Conservation (phyloP, 2,329 filamentous ascomycete species). For the Stagonosporopsis rhizophila region DNA sequence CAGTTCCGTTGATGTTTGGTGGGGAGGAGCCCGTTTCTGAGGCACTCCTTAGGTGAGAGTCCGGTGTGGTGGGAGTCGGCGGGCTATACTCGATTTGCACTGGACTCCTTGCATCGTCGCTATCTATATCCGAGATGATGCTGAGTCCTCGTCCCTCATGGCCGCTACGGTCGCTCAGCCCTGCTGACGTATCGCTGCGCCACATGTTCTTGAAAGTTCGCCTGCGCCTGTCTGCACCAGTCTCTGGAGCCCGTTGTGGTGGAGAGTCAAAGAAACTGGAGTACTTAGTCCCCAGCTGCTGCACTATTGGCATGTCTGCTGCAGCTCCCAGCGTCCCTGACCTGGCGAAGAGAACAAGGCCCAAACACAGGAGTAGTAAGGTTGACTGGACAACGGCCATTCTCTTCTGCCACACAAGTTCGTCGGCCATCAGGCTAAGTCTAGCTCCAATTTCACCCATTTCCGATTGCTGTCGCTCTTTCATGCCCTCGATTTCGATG, state of each 20-base stretch:
- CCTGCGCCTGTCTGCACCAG: constrained; percentile 34
- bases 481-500: constrained; percentile 86
- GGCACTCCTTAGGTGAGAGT: neutral
- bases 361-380: constrained; percentile 83
- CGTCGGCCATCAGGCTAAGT: constrained; percentile 89
- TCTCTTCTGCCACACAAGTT: constrained; percentile 82
- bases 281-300: constrained; percentile 51
- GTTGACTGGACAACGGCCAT: constrained; percentile 93
- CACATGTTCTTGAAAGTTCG: constrained; percentile 45
- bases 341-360: constrained; percentile 78
- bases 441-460: constrained; percentile 81
- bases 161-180: constrained; percentile 43
- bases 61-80: constrained; percentile 42
- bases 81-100: constrained; percentile 41
- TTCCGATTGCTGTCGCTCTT: constrained; percentile 82
- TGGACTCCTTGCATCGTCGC: constrained; percentile 44
- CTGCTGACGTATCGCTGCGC: constrained; percentile 43
- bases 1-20: constrained; percentile 23
- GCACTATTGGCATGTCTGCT: constrained; percentile 54
- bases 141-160: constrained; percentile 28
- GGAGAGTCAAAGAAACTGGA: constrained; percentile 47
- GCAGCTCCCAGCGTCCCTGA: constrained; percentile 46
- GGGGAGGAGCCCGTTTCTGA: constrained; percentile 20
- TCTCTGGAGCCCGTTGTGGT: constrained; percentile 42
- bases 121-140: constrained; percentile 39